A percentile compares a stretch with the other conserved stretches of the same genome.
These are phyloP conservation scores for Bonia amplexicaulis DNA, from an alignment of 176 grass and related monocot genomes.

Conservation along the genomic window DNA sequence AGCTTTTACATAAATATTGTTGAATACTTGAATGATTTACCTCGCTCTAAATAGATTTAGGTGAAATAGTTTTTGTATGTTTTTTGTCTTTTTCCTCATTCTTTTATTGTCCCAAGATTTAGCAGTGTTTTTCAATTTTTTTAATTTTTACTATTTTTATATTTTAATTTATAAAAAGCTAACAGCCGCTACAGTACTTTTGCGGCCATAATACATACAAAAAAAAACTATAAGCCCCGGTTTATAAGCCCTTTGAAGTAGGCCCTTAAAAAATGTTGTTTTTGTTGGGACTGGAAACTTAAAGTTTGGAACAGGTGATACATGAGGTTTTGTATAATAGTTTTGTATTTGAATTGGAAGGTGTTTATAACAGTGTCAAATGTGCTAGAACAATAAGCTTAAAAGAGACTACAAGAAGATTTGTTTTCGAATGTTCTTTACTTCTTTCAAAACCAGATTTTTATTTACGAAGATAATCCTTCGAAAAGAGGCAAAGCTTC, in stretches of 20 bases:
- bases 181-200: fast-evolving
- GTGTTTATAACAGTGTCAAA: not conserved
- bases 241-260: too few relatives aligned
- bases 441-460: not conserved
- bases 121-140: too few relatives aligned
- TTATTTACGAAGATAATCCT: not conserved
- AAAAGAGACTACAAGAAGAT: not conserved
- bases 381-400: not conserved
- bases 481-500: not conserved
- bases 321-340: not conserved
- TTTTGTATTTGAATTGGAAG: not conserved
- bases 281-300: not conserved
- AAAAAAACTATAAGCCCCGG: too few relatives aligned
- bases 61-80: too few relatives aligned
- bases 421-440: not conserved
- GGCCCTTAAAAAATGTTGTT: not conserved
- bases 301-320: not conserved
- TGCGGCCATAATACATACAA: too few relatives aligned
- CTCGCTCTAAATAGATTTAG: too few relatives aligned
- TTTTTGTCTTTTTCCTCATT: too few relatives aligned
- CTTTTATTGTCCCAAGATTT: too few relatives aligned
- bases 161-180: too few relatives aligned
- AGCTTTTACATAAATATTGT: not conserved
- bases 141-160: too few relatives aligned
- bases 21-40: not conserved